Base-by-base conservation (phyloP, 2,329 filamentous ascomycete genomes). In the Penicillium sp. region DNA sequence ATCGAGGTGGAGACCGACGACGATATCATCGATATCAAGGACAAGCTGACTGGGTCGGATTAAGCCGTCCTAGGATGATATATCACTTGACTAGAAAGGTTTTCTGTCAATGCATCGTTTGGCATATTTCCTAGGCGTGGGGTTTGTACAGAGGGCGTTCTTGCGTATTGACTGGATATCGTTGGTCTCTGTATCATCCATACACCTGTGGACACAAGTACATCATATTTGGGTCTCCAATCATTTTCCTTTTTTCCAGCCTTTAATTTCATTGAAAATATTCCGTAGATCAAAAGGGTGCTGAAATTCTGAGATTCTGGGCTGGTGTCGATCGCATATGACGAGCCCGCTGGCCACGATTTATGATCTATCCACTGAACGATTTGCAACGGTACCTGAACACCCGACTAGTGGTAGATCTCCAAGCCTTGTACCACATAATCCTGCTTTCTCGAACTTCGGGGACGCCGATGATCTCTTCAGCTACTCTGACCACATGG, bases 1-100 rank as follows among this genome's bases (percentile, higher is more conserved):
- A 84, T 99, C 58, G 93, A 97, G 74, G 86, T 97, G 46, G 86
- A 90, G 64, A 86, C 84, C 18, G 83, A 84, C 3, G 91, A 96
- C 51, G 93, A 97, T 51, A 71, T 97, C 64, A 86, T 90, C 61
- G 86, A 88, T n/a, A 86, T 97, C 59, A 90, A 92, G 54, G 78
- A 83, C 61, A 88, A 85, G 76, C 74, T 89, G 64, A 61, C 67
- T 21, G 63, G 67, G 5, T 58, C 58, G 45, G 68, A 70, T 40
- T 72, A 58, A 62, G 52, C 36, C 34, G 11, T 3, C n/a, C 16
- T 11, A 21, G 18, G 27, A 7, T 3, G 10, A 49, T 48, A 31
- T 18, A 27, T 34, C 29, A 16, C 14, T 36, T 43, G 14, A n/a
- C 32, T 27, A 14, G 42, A 24, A 18, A n/a, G 13, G 16, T 31